Conservation (phyloP, 345 rosid genomes). For the Populus davidiana region DNA sequence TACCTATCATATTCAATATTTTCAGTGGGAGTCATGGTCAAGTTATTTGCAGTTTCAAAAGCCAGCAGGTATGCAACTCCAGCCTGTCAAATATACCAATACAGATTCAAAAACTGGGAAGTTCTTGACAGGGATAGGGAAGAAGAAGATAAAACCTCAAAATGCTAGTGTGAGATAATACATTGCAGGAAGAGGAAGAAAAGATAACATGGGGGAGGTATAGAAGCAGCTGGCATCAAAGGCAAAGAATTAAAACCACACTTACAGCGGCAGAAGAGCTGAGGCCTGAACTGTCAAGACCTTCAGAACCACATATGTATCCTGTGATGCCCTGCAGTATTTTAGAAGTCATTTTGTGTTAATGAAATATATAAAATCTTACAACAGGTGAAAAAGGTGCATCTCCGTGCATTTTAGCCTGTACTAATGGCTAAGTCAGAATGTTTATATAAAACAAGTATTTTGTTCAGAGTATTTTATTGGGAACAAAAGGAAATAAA, state of each 20-base stretch:
- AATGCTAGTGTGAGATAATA: neutral
- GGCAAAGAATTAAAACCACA: constrained; percentile 15
- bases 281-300: constrained; percentile 93
- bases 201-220: neutral
- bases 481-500: no score
- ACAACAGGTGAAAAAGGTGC: neutral
- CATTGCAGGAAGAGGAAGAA: neutral
- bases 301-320: constrained; percentile 76
- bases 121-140: neutral
- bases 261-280: constrained; percentile 99
- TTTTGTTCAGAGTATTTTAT: no score
- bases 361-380: neutral
- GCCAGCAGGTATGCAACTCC: constrained; percentile 93
- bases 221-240: neutral
- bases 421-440: neutral
- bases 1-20: constrained; percentile 92
- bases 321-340: constrained; percentile 79
- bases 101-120: neutral
- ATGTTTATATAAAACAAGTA: neutral
- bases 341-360: constrained; percentile 5
- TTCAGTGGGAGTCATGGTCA: constrained; percentile 58
- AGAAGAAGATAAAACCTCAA: neutral
- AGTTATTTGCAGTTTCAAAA: constrained; percentile 73
- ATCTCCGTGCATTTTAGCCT: neutral
- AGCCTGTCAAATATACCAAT: constrained; percentile 41